phyloP scores from a whole-genome alignment of 2,329 filamentous ascomycete species.

The Fusarium mexicanum region DNA sequence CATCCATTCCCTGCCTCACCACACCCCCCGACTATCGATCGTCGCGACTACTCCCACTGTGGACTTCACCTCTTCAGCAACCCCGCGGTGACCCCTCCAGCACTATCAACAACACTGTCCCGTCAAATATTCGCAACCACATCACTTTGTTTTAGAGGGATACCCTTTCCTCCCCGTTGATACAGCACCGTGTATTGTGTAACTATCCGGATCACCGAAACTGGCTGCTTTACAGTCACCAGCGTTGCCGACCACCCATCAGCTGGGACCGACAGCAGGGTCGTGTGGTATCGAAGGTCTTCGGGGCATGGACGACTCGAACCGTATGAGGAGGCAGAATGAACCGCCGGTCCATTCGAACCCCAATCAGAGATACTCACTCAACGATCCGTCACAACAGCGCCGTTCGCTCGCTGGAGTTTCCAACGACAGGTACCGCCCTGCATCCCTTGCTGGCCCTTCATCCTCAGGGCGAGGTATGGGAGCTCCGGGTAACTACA shows the following conservation, averaged over 20 bases:
- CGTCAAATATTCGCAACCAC: conserved; percentile 5
- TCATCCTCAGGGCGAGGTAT: conserved; percentile 59
- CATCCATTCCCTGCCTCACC: conserved; percentile 41
- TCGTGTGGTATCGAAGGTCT: conserved; percentile 61
- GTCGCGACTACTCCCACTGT: conserved; percentile 40
- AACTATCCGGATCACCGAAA: conserved; percentile 27
- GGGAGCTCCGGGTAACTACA: conserved; percentile 67
- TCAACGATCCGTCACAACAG: conserved; percentile 61
- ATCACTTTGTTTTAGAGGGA: neutral
- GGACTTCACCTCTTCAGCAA: conserved; percentile 34
- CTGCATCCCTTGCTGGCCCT: conserved; percentile 60
- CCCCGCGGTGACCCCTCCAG: conserved; percentile 43
- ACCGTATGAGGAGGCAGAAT: conserved; percentile 78
- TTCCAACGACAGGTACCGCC: conserved; percentile 57
- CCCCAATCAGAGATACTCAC: conserved; percentile 63
- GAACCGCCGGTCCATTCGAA: conserved; percentile 73
- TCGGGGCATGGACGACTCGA: conserved; percentile 82
- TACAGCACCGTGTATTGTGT: conserved; percentile 13
- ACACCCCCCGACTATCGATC: conserved; percentile 39
- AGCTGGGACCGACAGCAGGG: conserved; percentile 68
- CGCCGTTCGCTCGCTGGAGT: conserved; percentile 48
- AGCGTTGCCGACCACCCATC: conserved; percentile 66
- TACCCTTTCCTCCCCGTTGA: conserved; percentile 4
- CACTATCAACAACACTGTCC: conserved; percentile 19
- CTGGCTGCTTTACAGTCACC: conserved; percentile 40